Evolutionary conservation across 805 yeast species (phyloP).

Genomic region (Scheffersomyces lignosus): DNA sequence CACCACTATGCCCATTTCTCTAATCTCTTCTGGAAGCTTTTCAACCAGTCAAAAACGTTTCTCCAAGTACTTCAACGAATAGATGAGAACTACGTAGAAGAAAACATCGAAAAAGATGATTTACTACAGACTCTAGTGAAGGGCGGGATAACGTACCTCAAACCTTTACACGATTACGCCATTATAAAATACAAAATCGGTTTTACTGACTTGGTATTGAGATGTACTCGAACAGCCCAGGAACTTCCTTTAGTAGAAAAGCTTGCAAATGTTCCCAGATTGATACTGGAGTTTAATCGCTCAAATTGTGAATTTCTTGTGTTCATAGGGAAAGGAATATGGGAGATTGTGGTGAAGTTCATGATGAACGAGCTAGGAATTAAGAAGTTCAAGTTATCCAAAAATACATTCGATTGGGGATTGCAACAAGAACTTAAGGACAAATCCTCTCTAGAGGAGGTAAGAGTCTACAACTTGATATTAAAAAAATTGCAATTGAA

Average conservation of each 20-base stretch:
- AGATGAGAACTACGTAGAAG: not conserved
- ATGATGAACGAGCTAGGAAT: constrained; percentile 24
- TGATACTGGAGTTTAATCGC: constrained; percentile 44
- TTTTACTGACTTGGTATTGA: constrained; percentile 65
- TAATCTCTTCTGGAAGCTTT: constrained; percentile 66
- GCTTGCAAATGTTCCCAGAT: constrained; percentile 51
- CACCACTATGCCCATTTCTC: constrained; percentile 75
- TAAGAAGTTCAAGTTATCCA: constrained; percentile 20
- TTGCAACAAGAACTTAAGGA: constrained; percentile 15
- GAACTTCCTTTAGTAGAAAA: constrained; percentile 57
- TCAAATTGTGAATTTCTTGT: constrained; percentile 47
- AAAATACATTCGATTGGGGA: constrained; percentile 55
- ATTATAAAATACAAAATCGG: constrained; percentile 53
- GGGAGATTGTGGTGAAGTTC: constrained; percentile 56
- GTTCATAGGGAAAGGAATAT: constrained; percentile 72
- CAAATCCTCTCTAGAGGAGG: not conserved
- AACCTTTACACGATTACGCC: constrained; percentile 40
- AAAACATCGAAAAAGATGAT: constrained; percentile 7
- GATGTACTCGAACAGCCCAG: constrained; percentile 61
- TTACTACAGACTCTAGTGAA: constrained; percentile 12
- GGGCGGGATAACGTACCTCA: constrained; percentile 15
- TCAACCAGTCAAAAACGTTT: constrained; percentile 53
- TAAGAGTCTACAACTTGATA: constrained; percentile 6
- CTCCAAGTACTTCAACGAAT: constrained; percentile 7
- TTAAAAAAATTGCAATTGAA: constrained; percentile 16